Evolutionary conservation across 2,329 filamentous ascomycete genomes (phyloP).

Genomic region (Ophiostoma quercus): DNA sequence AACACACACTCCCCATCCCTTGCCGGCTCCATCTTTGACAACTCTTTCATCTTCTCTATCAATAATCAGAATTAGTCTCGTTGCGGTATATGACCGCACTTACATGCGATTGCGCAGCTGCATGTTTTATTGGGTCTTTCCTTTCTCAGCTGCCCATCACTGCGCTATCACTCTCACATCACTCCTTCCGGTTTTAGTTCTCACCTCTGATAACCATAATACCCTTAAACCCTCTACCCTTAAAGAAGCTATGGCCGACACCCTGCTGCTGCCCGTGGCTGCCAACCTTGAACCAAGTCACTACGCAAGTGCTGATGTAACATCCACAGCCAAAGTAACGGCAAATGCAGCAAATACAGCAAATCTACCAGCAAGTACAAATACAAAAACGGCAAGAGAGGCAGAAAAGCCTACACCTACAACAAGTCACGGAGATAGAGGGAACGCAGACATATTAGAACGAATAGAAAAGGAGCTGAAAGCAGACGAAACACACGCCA

Average conservation of each 20-base stretch:
- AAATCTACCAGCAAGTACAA: too few relatives aligned
- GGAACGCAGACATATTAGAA: not conserved
- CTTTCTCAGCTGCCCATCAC: not conserved
- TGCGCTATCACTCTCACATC: not conserved
- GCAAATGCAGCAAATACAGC: not conserved
- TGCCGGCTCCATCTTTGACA: not conserved
- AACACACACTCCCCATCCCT: not conserved
- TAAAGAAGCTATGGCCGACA: not conserved
- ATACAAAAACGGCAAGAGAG: not conserved
- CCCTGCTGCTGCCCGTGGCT: constrained; percentile 10
- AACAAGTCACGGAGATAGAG: not conserved
- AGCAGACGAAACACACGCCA: not conserved
- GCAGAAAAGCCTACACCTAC: not conserved
- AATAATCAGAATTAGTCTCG: not conserved
- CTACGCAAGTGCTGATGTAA: constrained; percentile 4
- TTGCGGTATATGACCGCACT: constrained; percentile 6
- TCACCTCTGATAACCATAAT: not conserved
- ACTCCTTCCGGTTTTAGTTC: not conserved
- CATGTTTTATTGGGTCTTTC: not conserved
- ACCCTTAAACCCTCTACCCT: not conserved
- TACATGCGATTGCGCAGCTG: not conserved
- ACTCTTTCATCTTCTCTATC: not conserved
- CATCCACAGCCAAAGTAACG: not conserved
- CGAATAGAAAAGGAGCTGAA: not conserved
- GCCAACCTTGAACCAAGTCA: constrained; percentile 9